These are phyloP conservation scores for Trichoderma simmonsii DNA, from an alignment of 2,329 filamentous ascomycete genomes.

Conservation along the genomic window DNA sequence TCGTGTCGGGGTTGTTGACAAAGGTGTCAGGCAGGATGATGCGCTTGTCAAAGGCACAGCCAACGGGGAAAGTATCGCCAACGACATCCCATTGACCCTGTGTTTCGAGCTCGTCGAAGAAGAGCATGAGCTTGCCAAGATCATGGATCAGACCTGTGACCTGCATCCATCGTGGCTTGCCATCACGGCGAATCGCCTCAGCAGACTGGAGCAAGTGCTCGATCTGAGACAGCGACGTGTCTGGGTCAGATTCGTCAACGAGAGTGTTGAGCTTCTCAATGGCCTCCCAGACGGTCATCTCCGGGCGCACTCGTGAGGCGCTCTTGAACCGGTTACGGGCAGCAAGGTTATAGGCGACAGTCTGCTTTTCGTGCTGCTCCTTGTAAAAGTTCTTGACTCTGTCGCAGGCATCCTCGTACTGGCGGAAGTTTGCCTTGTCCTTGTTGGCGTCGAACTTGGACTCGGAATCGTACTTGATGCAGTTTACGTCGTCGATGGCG, in stretches of 20 bases:
- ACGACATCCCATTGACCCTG: constrained; percentile 92
- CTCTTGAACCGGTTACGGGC: constrained; percentile 61
- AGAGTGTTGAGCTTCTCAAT: constrained; percentile 91
- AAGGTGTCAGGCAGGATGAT: constrained; percentile 85
- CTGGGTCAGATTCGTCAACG: constrained; percentile 87
- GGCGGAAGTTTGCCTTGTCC: constrained; percentile 76
- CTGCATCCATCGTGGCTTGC: constrained; percentile 81
- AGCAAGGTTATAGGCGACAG: constrained; percentile 78
- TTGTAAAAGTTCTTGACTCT: constrained; percentile 84
- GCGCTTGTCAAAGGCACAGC: constrained; percentile 68
- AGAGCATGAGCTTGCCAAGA: constrained; percentile 75
- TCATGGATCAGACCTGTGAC: constrained; percentile 75
- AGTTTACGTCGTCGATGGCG: constrained; percentile 50
- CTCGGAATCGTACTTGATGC: constrained; percentile 46
- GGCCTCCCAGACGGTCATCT: constrained; percentile 86
- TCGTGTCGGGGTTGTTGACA: constrained; percentile 68
- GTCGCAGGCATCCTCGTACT: constrained; percentile 80
- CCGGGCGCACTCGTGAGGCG: constrained; percentile 57
- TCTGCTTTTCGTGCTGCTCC: constrained; percentile 69
- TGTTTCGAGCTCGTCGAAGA: constrained; percentile 63
- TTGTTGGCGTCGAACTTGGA: constrained; percentile 71
- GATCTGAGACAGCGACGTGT: constrained; percentile 83
- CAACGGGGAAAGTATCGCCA: constrained; percentile 79
- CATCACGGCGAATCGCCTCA: constrained; percentile 83
- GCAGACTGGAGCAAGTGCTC: constrained; percentile 86